A percentile compares a stretch with the other conserved stretches of the same genome.
Conservation (phyloP, 148 eudicot species). For the Camellia lanceoleosa region DNA sequence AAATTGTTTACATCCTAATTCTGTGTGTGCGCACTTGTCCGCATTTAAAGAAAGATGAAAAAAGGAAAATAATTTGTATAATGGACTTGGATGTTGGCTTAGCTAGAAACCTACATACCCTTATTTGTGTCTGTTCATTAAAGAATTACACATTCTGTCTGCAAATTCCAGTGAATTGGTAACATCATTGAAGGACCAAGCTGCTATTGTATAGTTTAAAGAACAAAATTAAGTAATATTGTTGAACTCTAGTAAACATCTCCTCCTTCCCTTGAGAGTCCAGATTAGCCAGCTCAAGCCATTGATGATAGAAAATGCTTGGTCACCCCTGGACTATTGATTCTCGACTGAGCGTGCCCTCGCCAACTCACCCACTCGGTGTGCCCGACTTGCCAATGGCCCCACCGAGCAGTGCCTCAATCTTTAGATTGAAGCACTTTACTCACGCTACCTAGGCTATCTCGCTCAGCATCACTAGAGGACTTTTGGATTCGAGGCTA, state of each 20-base stretch:
- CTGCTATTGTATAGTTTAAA: not conserved
- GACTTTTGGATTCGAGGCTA: too few species aligned
- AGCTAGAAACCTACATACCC: not conserved
- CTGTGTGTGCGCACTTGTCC: not conserved
- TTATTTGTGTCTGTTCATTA: not conserved
- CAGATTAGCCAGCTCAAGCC: too few species aligned
- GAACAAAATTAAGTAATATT: not conserved
- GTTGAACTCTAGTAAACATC: not conserved
- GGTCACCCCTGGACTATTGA: too few species aligned
- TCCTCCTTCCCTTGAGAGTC: too few species aligned
- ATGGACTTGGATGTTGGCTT: slow-evolving; percentile 6
- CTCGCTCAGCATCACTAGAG: too few species aligned
- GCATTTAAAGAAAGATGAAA: not conserved
- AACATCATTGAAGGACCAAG: not conserved
- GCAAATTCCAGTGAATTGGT: not conserved
- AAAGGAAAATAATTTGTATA: not conserved
- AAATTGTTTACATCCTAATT: not conserved
- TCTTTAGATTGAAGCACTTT: too few species aligned
- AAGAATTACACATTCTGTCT: not conserved
- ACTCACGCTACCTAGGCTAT: too few species aligned
- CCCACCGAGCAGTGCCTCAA: too few species aligned
- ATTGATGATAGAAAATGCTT: too few species aligned
- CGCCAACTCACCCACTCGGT: too few species aligned
- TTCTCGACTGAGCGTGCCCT: too few species aligned
- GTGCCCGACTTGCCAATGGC: too few species aligned